Conservation (phyloP, 2,329 filamentous ascomycete genomes). For the Fusarium metavorans region DNA sequence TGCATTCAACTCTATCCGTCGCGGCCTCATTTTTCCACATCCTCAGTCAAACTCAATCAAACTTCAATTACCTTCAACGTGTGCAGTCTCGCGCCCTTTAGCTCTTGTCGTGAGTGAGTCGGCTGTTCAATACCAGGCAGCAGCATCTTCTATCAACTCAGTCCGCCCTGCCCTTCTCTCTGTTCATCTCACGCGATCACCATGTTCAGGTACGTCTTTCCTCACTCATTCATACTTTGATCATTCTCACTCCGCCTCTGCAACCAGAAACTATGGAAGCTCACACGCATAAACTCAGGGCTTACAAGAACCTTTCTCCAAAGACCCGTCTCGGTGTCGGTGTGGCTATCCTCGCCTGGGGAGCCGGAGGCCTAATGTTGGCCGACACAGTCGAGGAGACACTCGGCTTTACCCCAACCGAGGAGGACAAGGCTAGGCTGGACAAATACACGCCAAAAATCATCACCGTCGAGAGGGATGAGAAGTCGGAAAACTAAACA, state of each 20-base stretch:
- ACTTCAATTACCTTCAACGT: neutral
- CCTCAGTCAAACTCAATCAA: neutral
- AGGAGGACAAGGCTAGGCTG: conserved; percentile 78
- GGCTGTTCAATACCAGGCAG: neutral
- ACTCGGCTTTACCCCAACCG: conserved; percentile 78
- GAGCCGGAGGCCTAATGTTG: conserved; percentile 77
- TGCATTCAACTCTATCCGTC: neutral
- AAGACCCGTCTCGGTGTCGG: conserved; percentile 80
- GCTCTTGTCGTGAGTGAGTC: neutral
- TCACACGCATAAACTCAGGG: conserved; percentile 54
- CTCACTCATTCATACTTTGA: neutral
- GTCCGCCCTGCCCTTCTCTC: neutral
- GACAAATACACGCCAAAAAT: conserved; percentile 72
- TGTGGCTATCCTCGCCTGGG: conserved; percentile 81
- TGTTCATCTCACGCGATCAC: neutral
- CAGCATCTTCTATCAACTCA: neutral
- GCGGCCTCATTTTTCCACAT: neutral
- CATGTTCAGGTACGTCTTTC: conserved; percentile 38
- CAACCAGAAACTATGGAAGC: neutral
- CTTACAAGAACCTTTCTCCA: conserved; percentile 78
- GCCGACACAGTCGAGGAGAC: conserved; percentile 80
- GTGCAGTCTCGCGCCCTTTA: neutral
- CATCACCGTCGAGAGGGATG: conserved; percentile 64
- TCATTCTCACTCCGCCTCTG: neutral
- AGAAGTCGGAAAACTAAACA: conserved; percentile 20